Evolutionary conservation across 192 early-diverging fungal genomes (phyloP).

Genomic region (Umbelopsis vinacea): DNA sequence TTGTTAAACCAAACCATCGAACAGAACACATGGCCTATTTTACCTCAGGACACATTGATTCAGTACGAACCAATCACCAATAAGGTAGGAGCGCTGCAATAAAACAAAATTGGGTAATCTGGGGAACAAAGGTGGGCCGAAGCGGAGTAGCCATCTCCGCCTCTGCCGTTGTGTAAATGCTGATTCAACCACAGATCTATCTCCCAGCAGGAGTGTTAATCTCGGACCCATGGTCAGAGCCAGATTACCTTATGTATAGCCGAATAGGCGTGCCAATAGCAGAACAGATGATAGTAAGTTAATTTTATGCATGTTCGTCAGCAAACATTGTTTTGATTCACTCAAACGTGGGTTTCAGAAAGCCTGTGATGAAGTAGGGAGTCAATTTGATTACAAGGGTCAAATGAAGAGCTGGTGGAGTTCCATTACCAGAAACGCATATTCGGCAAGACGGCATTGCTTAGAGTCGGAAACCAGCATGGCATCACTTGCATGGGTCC

Average conservation of each 20-base stretch:
- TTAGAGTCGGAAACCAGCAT: background rate
- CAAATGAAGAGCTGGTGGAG: conserved; percentile 3
- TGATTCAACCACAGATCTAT: background rate
- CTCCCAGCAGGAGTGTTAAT: background rate
- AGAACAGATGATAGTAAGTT: background rate
- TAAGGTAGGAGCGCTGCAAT: background rate
- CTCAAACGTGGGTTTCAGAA: too few relatives aligned
- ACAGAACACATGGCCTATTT: background rate
- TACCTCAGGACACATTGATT: background rate
- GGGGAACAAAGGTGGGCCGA: background rate
- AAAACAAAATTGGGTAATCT: background rate
- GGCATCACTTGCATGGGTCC: background rate
- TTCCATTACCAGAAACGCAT: background rate
- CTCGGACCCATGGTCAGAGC: background rate
- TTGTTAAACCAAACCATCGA: background rate
- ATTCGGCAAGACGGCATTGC: conserved; percentile 5
- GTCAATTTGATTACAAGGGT: background rate
- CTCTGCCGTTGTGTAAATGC: too few relatives aligned
- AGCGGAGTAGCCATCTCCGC: too few relatives aligned
- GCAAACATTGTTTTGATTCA: too few relatives aligned
- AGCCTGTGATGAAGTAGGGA: background rate
- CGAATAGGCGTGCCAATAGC: background rate
- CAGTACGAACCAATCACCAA: background rate
- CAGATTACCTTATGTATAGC: conserved; percentile 1
- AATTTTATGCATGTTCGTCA: too few relatives aligned